A percentile compares a stretch with the other conserved stretches of the same genome.
Conservation (phyloP, 2,329 filamentous ascomycete genomes). For the Diplodia sapinea region DNA sequence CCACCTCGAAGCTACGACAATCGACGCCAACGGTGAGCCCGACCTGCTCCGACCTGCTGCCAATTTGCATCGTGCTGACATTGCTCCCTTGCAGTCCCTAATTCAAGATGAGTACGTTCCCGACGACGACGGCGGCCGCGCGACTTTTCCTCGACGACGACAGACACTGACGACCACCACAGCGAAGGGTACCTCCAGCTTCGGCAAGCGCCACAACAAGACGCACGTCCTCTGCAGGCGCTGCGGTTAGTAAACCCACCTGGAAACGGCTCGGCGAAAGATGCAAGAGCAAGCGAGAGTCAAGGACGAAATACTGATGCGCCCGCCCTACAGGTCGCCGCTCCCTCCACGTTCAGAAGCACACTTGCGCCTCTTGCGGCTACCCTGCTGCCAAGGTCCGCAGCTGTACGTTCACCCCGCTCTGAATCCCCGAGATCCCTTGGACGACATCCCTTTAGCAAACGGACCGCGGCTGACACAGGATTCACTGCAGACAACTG, state of each 20-base stretch:
- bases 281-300: constrained; percentile 12
- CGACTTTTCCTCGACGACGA: constrained; percentile 36
- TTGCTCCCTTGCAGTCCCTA: constrained; percentile 48
- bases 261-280: constrained; percentile 30
- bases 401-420: constrained; percentile 81
- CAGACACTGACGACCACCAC: constrained; percentile 54
- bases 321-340: constrained; percentile 71
- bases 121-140: constrained; percentile 23
- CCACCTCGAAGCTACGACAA: constrained; percentile 32
- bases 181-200: constrained; percentile 76
- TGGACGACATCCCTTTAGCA: constrained; percentile 11
- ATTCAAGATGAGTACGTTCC: constrained; percentile 65
- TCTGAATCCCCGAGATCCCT: constrained; percentile 7
- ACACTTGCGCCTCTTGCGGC: constrained; percentile 94
- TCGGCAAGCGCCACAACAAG: constrained; percentile 92
- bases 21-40: constrained; percentile 27
- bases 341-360: constrained; percentile 99
- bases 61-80: constrained; percentile 7
- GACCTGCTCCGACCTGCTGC: constrained; percentile 7
- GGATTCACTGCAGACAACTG: constrained; percentile 79
- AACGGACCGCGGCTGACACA: constrained; percentile 37
- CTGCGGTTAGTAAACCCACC: constrained; percentile 75
- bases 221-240: constrained; percentile 98
- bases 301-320: constrained; percentile 44
- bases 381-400: constrained; percentile 97